A percentile compares a stretch with the other conserved stretches of the same genome.
Evolutionary conservation across 768 basidiomycete genomes (phyloP).

Genomic region (Zangia roseola): DNA sequence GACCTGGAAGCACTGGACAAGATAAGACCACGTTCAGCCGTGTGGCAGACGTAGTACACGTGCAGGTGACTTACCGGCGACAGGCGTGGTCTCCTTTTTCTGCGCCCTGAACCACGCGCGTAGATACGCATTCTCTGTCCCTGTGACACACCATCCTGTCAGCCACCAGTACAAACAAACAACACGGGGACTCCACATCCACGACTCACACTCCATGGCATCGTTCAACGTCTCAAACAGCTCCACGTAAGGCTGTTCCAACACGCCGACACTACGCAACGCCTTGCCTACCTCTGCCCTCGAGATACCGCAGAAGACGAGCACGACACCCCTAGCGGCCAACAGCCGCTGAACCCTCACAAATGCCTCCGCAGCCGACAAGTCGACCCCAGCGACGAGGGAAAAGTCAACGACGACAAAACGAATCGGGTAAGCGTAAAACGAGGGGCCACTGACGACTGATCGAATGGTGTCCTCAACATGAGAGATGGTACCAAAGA

Average conservation of each 20-base stretch:
- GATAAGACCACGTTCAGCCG: neutral
- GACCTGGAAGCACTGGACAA: conserved; percentile 52
- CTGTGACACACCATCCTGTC: conserved; percentile 31
- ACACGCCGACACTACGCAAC: conserved; percentile 73
- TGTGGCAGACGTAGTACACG: neutral
- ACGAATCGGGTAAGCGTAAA: conserved; percentile 74
- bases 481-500: conserved; percentile 89
- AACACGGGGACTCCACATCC: neutral
- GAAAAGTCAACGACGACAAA: conserved; percentile 89
- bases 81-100: conserved; percentile 48
- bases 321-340: conserved; percentile 67
- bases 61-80: conserved; percentile 42
- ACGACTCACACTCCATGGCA: conserved; percentile 82
- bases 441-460: conserved; percentile 67
- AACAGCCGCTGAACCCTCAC: conserved; percentile 86
- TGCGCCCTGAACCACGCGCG: conserved; percentile 73
- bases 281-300: conserved; percentile 69
- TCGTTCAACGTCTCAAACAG: conserved; percentile 81
- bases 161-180: conserved; percentile 6
- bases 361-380: conserved; percentile 94
- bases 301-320: conserved; percentile 86
- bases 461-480: conserved; percentile 86
- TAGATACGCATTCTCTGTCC: conserved; percentile 94
- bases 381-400: conserved; percentile 86
- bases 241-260: conserved; percentile 78